Evolutionary conservation across 768 basidiomycete genomes (phyloP).

Genomic region (Pholiota molesta): DNA sequence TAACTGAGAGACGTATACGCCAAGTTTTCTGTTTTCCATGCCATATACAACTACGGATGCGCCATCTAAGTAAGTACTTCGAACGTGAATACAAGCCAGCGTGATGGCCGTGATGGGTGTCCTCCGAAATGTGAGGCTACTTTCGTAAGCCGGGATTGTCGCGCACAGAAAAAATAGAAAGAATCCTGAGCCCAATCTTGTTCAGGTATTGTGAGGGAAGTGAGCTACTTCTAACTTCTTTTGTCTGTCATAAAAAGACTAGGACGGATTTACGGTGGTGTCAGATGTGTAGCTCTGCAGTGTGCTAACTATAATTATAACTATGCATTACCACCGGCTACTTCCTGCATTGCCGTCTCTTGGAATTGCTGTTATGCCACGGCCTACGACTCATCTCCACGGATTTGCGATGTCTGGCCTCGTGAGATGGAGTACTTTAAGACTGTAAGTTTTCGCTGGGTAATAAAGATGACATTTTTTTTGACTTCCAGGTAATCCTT

Average conservation of each 20-base stretch:
- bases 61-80: neutral
- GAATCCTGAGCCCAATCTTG: neutral
- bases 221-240: neutral
- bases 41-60: neutral
- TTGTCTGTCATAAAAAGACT: neutral
- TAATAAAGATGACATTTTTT: too few species aligned
- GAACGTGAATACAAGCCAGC: neutral
- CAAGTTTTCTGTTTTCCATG: neutral
- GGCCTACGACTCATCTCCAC: neutral
- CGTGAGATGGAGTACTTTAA: too few species aligned
- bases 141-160: neutral
- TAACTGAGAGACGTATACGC: neutral
- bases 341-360: conserved; percentile 2
- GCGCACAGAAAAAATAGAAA: neutral
- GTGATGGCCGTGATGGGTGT: neutral
- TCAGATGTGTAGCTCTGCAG: too few species aligned
- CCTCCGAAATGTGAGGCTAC: neutral
- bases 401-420: conserved; percentile 1
- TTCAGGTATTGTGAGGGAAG: neutral
- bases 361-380: neutral
- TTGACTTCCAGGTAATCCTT: too few species aligned
- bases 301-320: neutral
- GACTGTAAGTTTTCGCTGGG: too few species aligned
- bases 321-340: neutral
- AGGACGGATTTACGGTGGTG: neutral